phyloP scores from a whole-genome alignment of 2,329 filamentous ascomycete species.

The Phyllosticta citrichinensis region DNA sequence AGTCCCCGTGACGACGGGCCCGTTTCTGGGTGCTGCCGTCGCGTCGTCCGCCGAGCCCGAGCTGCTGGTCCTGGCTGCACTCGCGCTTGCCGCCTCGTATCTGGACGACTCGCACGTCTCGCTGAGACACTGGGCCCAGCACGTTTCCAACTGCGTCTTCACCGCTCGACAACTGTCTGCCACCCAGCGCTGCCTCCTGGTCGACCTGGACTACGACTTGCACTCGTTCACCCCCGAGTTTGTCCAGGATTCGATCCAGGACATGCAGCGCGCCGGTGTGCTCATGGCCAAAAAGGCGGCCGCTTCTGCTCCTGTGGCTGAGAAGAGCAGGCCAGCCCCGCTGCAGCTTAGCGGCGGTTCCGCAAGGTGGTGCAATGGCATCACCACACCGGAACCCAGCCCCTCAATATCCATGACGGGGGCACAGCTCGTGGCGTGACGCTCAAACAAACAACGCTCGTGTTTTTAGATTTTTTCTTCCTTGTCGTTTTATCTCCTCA shows the following conservation, averaged over 20 bases:
- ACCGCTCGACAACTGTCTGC: conserved; percentile 21
- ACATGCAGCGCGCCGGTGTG: conserved; percentile 19
- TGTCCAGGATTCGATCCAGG: conserved; percentile 20
- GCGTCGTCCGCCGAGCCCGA: conserved; percentile 18
- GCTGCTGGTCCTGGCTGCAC: conserved; percentile 25
- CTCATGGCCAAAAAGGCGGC: conserved; percentile 5
- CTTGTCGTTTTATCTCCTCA: neutral
- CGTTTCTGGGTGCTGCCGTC: neutral
- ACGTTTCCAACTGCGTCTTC: conserved; percentile 19
- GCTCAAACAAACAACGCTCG: neutral
- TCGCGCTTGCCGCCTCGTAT: conserved; percentile 26
- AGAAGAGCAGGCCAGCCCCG: conserved; percentile 14
- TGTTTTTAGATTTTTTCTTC: neutral
- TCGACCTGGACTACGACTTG: conserved; percentile 29
- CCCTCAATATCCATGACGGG: conserved; percentile 13
- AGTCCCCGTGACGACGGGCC: neutral
- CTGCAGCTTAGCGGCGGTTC: conserved; percentile 19
- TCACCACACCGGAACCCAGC: conserved; percentile 30
- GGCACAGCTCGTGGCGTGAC: neutral
- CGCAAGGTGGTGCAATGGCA: conserved; percentile 22
- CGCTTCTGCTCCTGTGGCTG: neutral
- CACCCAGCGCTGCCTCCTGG: conserved; percentile 24
- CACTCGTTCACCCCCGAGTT: conserved; percentile 24
- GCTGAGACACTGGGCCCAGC: conserved; percentile 23
- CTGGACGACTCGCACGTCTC: conserved; percentile 23